Evolutionary conservation across 2,329 filamentous ascomycete genomes (phyloP), one percentile per base, ranked within the genome.

Genomic region (Pseudogymnoascus sp.): DNA sequence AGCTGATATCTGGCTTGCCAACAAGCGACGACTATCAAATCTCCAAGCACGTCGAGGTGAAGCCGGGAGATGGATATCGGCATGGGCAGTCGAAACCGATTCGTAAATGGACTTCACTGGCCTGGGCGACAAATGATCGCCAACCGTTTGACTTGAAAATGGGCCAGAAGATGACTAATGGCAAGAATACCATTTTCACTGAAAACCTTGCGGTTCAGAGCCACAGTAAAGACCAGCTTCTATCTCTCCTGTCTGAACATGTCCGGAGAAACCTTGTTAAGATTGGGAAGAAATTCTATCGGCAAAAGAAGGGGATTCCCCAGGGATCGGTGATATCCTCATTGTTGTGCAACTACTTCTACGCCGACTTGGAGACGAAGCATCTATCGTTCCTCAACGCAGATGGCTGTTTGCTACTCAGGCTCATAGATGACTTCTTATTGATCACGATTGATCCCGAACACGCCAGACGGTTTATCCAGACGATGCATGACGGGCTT

Each of bases 311-410:
- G 21, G 94, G 94, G 12, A 97, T 99, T 39, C 92, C 94, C 0
- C 94, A 99, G 73, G 94, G 94, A 6, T 97, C 92, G 0, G 83
- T 97, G 1, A 73, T 99, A 4, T 97, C 92, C 0, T 90, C 88
- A 45, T 80, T 92, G 41, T 80, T 99, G 4, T 97, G 94, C 79
- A 97, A 92, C 75, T 93, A 96, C 75, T 97, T 97, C 74, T 99
- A 99, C 72, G 92, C 90, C 5, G 86, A 94, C 65, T 82, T 97
- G 1, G 94, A 99, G 74, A 75, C 76, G 6, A 80, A 85, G 26
- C 78, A 87, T 12, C 78, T 97, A 2, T 72, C 70, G 0, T 97
- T 97, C 70, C 75, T 94, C 2, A 68, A 78, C 14, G 70, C 75
- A 0, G 71, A 75, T 4, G 78, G 87, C 35, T 87, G 83, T 59